Evolutionary conservation across 78 protist genomes (phyloP), one percentile per base, ranked within the genome.

Genomic region (Andalucia godoyi): DNA sequence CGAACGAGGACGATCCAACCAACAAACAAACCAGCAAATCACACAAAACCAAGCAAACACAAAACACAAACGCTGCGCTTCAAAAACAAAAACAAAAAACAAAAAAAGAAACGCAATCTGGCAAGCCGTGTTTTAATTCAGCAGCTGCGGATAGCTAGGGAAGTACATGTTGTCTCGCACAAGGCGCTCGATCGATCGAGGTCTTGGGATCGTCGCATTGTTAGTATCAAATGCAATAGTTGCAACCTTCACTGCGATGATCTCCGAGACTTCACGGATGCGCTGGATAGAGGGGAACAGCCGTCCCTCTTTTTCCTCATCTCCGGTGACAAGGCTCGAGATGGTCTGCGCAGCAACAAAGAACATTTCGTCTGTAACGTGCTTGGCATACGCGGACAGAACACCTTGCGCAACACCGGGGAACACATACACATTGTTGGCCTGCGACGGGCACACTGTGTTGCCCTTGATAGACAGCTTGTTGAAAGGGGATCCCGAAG

Each of bases 401-500:
- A 80, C 57, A 15, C 89, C 97, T 27, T 83, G 70, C 40, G 89
- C 97, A 23, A 92, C 45, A 30, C 89, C 97, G 29, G 93, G 94
- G 89, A 91, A 87, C 62, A 85, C 72, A 79, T 74, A 87, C 59
- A n/a, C 39, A 63, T 76, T 76, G 70, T 76, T 76, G 42, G 66
- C 86, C 74, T 90, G 96, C 52, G 77, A 78, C 50, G 87, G 86
- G 8, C 37, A n/a, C 29, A 49, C 39, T 2, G 79, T 74, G 17
- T 32, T 8, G 23, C 83, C 86, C 33, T 65, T 15, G 66, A 45
- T 25, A 41, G 47, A 49, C 42, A 78, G 83, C 27, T 84, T 82
- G 42, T 18, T 70, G 34, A 90, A 90, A 49, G 94, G 94, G 25
- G 85, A 74, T 37, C 97, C 97, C 2, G 86, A 58, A 42, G 91